Conservation (phyloP, 192 early-diverging fungal species). For the Lobosporangium transversale region DNA sequence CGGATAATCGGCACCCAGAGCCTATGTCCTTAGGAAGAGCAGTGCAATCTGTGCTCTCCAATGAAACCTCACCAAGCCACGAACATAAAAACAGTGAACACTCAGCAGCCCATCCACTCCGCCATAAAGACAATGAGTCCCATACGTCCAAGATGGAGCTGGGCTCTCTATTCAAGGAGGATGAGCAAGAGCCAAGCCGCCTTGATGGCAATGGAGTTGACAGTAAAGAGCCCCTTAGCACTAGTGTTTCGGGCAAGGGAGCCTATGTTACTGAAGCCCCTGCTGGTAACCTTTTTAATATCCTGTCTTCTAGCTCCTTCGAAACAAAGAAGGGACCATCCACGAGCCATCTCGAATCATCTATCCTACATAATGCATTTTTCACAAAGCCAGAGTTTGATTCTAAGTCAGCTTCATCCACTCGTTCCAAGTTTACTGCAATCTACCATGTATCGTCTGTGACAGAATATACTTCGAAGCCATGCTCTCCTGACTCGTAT, state of each 20-base stretch:
- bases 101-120: too few species aligned
- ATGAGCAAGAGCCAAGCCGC: not conserved
- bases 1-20: too few species aligned
- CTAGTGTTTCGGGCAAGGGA: not conserved
- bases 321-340: not conserved
- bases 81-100: too few species aligned
- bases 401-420: not conserved
- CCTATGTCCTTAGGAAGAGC: too few species aligned
- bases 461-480: not conserved
- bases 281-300: not conserved
- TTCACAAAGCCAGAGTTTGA: slow-evolving; percentile 16
- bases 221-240: not conserved
- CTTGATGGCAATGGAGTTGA: not conserved
- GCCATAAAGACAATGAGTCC: not conserved
- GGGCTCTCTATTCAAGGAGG: slow-evolving; percentile 1
- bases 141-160: slow-evolving; percentile 16
- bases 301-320: not conserved
- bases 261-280: not conserved
- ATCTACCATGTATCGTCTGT: slow-evolving; percentile 12
- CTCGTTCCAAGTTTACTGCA: slow-evolving; percentile 5
- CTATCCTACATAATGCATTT: too few species aligned
- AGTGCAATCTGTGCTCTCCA: too few species aligned
- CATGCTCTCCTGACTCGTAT: not conserved
- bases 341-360: too few species aligned
- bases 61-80: too few species aligned